Conservation (phyloP, 257 asterid genomes). For the Solanum chilense region DNA sequence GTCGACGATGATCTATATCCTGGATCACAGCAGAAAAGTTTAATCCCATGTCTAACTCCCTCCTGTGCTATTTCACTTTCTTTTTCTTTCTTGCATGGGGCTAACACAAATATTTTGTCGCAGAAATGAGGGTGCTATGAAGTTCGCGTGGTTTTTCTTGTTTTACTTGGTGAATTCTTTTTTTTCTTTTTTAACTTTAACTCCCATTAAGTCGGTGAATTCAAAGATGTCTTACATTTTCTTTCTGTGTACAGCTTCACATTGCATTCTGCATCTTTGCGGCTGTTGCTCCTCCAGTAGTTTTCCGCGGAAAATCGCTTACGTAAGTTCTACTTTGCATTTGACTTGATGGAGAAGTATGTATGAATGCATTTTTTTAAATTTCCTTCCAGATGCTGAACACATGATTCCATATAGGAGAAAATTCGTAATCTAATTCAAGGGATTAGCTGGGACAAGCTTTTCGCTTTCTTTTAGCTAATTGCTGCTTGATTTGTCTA, state of each 20-base stretch:
- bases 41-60: neutral
- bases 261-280: constrained; percentile 83
- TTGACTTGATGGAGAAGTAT: neutral
- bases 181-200: neutral
- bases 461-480: neutral
- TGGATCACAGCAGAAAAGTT: neutral
- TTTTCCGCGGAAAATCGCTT: constrained; percentile 89
- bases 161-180: constrained; percentile 57
- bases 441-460: neutral
- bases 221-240: neutral
- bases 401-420: neutral
- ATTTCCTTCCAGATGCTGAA: neutral
- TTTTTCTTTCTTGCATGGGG: neutral
- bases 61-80: neutral
- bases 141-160: constrained; percentile 87
- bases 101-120: neutral
- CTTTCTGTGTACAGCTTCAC: constrained; percentile 56
- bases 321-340: constrained; percentile 38
- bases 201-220: neutral
- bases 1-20: neutral
- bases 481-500: neutral
- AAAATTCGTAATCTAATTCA: neutral
- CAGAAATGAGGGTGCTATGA: constrained; percentile 92
- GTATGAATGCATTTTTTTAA: neutral
- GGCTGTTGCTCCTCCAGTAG: constrained; percentile 98